These are phyloP conservation scores for Pleurotus cornucopiae DNA, from an alignment of 768 basidiomycete genomes.

Conservation along the genomic window DNA sequence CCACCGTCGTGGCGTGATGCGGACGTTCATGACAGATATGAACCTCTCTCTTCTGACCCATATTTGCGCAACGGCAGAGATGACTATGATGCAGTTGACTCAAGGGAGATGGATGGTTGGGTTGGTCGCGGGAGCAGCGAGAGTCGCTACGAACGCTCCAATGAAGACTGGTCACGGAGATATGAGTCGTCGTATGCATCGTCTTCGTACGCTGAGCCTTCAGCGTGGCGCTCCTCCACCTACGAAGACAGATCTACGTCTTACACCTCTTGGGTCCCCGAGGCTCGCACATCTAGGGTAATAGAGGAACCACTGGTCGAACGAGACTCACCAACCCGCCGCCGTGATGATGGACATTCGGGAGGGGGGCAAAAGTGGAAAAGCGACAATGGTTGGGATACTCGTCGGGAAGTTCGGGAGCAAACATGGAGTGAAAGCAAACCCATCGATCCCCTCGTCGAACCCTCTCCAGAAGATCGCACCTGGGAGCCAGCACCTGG, in stretches of 20 bases:
- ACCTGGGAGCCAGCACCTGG: slow-evolving; percentile 71
- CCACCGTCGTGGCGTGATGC: slow-evolving; percentile 46
- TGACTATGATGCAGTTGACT: slow-evolving; percentile 38
- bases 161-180: slow-evolving; percentile 46
- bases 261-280: slow-evolving; percentile 39
- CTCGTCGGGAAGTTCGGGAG: slow-evolving; percentile 41
- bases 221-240: slow-evolving; percentile 32
- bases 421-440: slow-evolving; percentile 21
- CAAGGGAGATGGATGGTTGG: slow-evolving; percentile 46
- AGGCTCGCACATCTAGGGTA: slow-evolving; percentile 33
- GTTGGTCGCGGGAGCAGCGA: slow-evolving; percentile 30
- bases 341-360: slow-evolving; percentile 36
- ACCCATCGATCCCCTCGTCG: slow-evolving; percentile 23
- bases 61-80: slow-evolving; percentile 50
- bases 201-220: slow-evolving; percentile 43
- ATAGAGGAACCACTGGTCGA: slow-evolving; percentile 22
- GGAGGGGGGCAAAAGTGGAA: slow-evolving; percentile 31
- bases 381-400: slow-evolving; percentile 52
- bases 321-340: slow-evolving; percentile 24
- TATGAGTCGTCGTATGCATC: slow-evolving; percentile 38
- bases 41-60: slow-evolving; percentile 35
- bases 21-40: slow-evolving; percentile 44
- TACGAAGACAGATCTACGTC: slow-evolving; percentile 36
- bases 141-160: slow-evolving; percentile 35
- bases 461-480: slow-evolving; percentile 41